These are phyloP conservation scores for Lycium barbarum DNA, from an alignment of 257 asterid species.

Conservation along the genomic window DNA sequence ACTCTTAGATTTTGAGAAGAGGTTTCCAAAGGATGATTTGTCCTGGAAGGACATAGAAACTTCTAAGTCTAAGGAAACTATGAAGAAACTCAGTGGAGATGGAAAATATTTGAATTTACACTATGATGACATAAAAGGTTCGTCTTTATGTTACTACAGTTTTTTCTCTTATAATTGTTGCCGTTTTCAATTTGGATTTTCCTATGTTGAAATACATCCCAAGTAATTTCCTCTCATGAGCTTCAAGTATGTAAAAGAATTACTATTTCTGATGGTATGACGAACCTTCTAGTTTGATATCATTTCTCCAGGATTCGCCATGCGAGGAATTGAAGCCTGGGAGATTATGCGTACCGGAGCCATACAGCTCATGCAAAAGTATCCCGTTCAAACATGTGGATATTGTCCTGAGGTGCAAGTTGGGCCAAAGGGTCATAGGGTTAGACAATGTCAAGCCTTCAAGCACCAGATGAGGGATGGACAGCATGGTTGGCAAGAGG, in stretches of 20 bases:
- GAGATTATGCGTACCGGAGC: conserved; percentile 55
- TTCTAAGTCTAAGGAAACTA: conserved; percentile 55
- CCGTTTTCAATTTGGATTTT: background rate
- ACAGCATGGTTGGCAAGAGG: conserved; percentile 85
- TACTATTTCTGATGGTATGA: background rate
- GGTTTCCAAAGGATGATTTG: conserved; percentile 56
- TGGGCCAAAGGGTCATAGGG: conserved; percentile 81
- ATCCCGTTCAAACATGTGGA: conserved; percentile 66
- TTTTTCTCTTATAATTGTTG: background rate
- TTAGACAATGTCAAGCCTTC: conserved; percentile 77
- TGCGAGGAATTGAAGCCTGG: conserved; percentile 61
- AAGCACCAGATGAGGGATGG: conserved; percentile 91
- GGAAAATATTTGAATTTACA: conserved; percentile 36
- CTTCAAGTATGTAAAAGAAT: background rate
- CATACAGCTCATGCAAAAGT: conserved; percentile 54
- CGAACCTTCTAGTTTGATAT: background rate
- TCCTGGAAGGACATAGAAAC: conserved; percentile 39
- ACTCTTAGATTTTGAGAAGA: conserved; percentile 73
- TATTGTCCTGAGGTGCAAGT: conserved; percentile 79
- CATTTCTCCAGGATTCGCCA: conserved; percentile 50
- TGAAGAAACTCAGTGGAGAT: conserved; percentile 32
- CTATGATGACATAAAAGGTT: conserved; percentile 54
- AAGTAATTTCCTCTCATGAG: background rate
- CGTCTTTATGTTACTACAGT: conserved; percentile 27
- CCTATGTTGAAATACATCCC: background rate